phyloP scores from a whole-genome alignment of 495 filamentous ascomycete species.

The Penicillium turbatum region DNA sequence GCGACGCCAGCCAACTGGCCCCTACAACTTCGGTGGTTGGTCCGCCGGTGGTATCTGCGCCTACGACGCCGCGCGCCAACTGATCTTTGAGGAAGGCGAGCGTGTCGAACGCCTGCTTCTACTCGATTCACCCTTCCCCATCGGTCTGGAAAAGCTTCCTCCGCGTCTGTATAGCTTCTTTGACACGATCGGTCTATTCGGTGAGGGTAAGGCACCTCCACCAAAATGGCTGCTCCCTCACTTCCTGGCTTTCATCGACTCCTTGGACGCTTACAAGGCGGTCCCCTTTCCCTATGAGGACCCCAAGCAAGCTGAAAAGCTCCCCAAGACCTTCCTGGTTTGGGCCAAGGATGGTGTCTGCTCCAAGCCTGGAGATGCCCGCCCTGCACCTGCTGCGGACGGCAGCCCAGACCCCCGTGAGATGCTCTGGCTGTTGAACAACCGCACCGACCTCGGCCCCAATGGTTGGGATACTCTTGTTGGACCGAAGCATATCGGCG shows the following conservation, averaged over 20 bases:
- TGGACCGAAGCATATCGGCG: constrained; percentile 61
- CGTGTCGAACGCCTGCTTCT: constrained; percentile 69
- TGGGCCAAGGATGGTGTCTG: constrained; percentile 84
- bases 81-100: constrained; percentile 63
- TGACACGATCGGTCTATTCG: constrained; percentile 73
- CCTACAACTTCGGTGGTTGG: constrained; percentile 69
- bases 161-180: constrained; percentile 74
- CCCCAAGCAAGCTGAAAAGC: constrained; percentile 38
- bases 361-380: constrained; percentile 61
- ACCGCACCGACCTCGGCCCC: constrained; percentile 70
- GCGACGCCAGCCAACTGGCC: constrained; percentile 69
- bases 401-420: constrained; percentile 50
- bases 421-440: constrained; percentile 74
- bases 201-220: constrained; percentile 60
- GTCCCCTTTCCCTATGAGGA: constrained; percentile 36
- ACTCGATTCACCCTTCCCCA: constrained; percentile 77
- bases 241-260: constrained; percentile 71
- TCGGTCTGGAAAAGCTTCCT: constrained; percentile 73
- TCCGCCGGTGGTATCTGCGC: constrained; percentile 85
- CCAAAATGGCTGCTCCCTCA: constrained; percentile 80
- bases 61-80: constrained; percentile 73
- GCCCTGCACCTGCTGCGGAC: constrained; percentile 63
- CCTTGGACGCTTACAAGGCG: constrained; percentile 67
- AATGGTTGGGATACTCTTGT: constrained; percentile 78
- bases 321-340: constrained; percentile 62